Conservation (phyloP, 345 rosid species). For the Ceriops zippeliana region DNA sequence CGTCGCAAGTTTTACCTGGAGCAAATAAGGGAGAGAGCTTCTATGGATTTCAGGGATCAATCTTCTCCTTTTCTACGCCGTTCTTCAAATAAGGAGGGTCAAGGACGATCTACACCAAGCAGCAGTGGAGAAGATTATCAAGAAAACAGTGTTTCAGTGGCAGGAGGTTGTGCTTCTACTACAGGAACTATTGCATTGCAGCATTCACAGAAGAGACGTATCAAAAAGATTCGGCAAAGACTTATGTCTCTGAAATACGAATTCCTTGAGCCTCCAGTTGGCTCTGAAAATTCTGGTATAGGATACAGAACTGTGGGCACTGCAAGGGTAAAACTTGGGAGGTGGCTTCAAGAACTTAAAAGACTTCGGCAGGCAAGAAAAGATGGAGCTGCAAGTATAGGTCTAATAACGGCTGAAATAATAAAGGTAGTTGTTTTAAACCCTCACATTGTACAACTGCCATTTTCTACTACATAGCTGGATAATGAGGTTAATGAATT, state of each 20-base stretch:
- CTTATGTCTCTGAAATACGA: constrained; percentile 78
- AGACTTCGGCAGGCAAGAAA: constrained; percentile 77
- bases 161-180: constrained; percentile 32
- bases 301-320: constrained; percentile 66
- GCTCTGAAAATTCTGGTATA: constrained; percentile 51
- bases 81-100: constrained; percentile 51
- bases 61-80: constrained; percentile 66
- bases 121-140: constrained; percentile 46
- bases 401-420: constrained; percentile 62
- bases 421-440: constrained; percentile 49
- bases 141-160: constrained; percentile 33
- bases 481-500: constrained; percentile 7
- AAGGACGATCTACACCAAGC: constrained; percentile 46
- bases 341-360: constrained; percentile 86
- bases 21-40: constrained; percentile 78
- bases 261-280: constrained; percentile 42
- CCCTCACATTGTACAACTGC: neutral
- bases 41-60: constrained; percentile 79
- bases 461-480: neutral
- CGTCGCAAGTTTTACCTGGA: constrained; percentile 71
- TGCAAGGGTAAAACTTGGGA: constrained; percentile 67
- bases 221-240: constrained; percentile 65
- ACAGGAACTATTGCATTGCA: constrained; percentile 45
- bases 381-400: constrained; percentile 70
- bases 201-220: constrained; percentile 53